phyloP scores from a whole-genome alignment of 1,284 basidiomycete genomes.

The Rhizoctonia solani region DNA sequence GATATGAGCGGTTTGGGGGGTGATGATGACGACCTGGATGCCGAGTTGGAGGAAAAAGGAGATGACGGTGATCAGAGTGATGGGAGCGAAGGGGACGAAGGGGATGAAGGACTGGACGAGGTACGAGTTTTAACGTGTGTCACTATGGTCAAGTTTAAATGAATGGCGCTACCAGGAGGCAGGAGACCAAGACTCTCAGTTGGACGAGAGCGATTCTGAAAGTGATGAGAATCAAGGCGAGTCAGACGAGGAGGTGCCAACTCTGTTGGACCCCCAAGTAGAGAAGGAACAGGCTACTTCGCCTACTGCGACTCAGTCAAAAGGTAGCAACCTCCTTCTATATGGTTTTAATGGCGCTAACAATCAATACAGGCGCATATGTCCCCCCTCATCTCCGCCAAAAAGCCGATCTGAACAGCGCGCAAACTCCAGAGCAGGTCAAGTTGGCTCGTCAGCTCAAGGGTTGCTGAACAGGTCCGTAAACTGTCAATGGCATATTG shows the following conservation, averaged over 20 bases:
- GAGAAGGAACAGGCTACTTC: constrained; percentile 33
- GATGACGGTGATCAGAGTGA: constrained; percentile 41
- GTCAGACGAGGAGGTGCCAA: constrained; percentile 32
- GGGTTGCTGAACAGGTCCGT: constrained; percentile 84
- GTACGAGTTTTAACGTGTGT: too few relatives aligned
- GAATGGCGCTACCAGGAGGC: too few relatives aligned
- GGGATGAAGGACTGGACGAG: constrained; percentile 41
- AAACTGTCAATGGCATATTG: neutral
- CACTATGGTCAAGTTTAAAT: too few relatives aligned
- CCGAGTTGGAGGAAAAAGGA: constrained; percentile 37
- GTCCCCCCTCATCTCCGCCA: constrained; percentile 68
- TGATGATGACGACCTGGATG: constrained; percentile 42
- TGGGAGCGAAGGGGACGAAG: constrained; percentile 38
- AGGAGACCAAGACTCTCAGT: constrained; percentile 15
- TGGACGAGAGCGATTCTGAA: neutral
- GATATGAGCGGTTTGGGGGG: constrained; percentile 43
- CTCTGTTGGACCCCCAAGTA: neutral
- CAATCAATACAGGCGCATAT: constrained; percentile 51
- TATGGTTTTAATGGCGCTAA: too few relatives aligned
- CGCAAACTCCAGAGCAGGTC: constrained; percentile 55
- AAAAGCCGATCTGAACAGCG: constrained; percentile 42
- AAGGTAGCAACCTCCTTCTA: too few relatives aligned
- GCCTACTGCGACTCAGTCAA: constrained; percentile 37
- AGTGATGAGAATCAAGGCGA: too few relatives aligned
- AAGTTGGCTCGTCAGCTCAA: constrained; percentile 83